phyloP scores from a whole-genome alignment of 2,329 filamentous ascomycete genomes.

The Myotisia sp. region DNA sequence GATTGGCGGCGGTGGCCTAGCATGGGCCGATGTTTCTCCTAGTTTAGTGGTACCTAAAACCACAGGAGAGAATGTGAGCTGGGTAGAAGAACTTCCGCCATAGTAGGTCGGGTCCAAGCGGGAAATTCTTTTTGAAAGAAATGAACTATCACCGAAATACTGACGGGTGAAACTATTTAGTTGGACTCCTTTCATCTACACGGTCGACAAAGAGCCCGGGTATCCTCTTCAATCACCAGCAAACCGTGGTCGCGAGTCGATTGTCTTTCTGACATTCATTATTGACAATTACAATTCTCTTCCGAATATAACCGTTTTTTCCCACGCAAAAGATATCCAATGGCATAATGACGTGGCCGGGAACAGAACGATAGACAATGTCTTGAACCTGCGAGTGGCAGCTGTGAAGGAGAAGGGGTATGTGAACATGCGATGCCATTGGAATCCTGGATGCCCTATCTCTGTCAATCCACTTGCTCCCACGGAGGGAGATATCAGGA shows the following conservation, averaged over 20 bases:
- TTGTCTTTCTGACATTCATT: conserved; percentile 16
- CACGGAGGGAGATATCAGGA: conserved; percentile 22
- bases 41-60: conserved; percentile 8
- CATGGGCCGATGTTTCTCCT: too few relatives aligned
- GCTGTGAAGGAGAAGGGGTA: conserved; percentile 39
- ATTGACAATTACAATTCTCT: conserved; percentile 30
- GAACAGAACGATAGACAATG: conserved; percentile 37
- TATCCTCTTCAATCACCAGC: conserved; percentile 4
- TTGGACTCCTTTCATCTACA: conserved; percentile 9
- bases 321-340: conserved; percentile 28
- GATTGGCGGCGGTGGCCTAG: too few relatives aligned
- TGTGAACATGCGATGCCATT: conserved; percentile 40
- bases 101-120: too few relatives aligned
- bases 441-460: conserved; percentile 38
- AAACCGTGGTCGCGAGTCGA: conserved; percentile 9
- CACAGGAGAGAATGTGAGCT: conserved; percentile 6
- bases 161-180: background rate
- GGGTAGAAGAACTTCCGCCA: conserved; percentile 6
- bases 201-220: conserved; percentile 7
- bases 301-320: conserved; percentile 29
- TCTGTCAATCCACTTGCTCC: conserved; percentile 36
- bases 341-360: conserved; percentile 40
- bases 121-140: background rate
- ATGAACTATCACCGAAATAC: background rate
- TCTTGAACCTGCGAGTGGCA: conserved; percentile 35